Evolutionary conservation across 805 yeast species (phyloP), one percentile per base, ranked within the genome.

Genomic region (Torulaspora maleeae): DNA sequence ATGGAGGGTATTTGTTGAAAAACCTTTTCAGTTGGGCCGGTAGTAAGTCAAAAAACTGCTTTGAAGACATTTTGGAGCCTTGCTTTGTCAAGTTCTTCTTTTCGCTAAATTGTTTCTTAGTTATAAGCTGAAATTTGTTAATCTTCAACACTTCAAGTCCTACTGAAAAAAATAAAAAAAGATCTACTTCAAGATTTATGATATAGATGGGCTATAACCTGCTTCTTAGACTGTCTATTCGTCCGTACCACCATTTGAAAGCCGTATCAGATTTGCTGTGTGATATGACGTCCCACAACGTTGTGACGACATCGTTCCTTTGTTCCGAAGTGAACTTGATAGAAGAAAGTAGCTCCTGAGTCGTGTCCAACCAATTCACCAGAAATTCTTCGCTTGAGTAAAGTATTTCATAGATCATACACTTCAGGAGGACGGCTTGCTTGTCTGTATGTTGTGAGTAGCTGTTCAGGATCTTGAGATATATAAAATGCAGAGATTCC

Each of bases 1-100:
- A 70, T 7, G 96, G 96, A 27, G 97, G 97, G 60, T 79, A 86
- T 63, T 79, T 82, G 40, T 78, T 73, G 70, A 90, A 89, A 67
- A 89, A 90, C 52, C 70, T 76, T 61, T 80, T 83, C 27, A 89
- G 74, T 60, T 75, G 77, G 41, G 66, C 70, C 15, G 96, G 97
- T 34, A 89, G 78, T 64, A 77, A 73, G 24, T 71, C 61, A 54
- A 81, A 84, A 32, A 64, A 63, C 13, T 66, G 61, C 12, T 45
- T 49, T 17, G 52, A 33, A 11, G 59, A 55, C 63, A 60, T 59
- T 15, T n/a, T 12, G 19, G n/a, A 20, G 15, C 37, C 22, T 17
- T 5, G 13, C 8, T 25, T 7, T 34, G 15, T 3, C 20, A 1
- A 19, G 11, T 38, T 7, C 29, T 17, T 8, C 11, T 27, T 19